Percentiles rank a stretch among this genome's conserved stretches.
Conservation (phyloP, 2,329 filamentous ascomycete species). For the Elsinoe fawcettii region DNA sequence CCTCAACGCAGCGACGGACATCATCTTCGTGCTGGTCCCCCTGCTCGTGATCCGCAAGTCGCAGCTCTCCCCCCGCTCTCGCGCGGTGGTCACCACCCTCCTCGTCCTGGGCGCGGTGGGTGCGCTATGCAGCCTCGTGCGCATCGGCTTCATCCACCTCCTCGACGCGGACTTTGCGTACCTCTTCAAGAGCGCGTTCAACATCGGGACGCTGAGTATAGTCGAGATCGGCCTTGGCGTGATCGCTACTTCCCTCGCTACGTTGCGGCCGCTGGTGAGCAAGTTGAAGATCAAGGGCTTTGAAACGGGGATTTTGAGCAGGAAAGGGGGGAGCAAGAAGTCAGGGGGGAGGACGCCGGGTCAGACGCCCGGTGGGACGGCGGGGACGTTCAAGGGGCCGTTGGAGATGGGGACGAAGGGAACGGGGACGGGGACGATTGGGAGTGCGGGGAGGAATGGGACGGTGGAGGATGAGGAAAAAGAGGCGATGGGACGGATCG, state of each 20-base stretch:
- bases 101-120: slow-evolving; percentile 32
- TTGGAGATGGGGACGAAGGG: no score
- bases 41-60: slow-evolving; percentile 34
- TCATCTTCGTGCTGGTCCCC: slow-evolving; percentile 34
- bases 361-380: not conserved
- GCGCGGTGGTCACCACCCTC: slow-evolving; percentile 34
- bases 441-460: not conserved
- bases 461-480: not conserved
- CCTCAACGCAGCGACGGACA: slow-evolving; percentile 34
- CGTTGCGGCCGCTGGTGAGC: slow-evolving; percentile 28
- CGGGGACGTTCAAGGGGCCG: not conserved
- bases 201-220: slow-evolving; percentile 25
- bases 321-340: not conserved
- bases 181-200: slow-evolving; percentile 23
- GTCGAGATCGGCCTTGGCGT: slow-evolving; percentile 30
- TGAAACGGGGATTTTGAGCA: not conserved
- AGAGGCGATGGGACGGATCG: not conserved
- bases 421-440: no score
- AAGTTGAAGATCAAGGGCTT: not conserved
- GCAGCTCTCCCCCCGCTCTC: slow-evolving; percentile 34
- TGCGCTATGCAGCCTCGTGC: slow-evolving; percentile 24
- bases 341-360: not conserved
- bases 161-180: slow-evolving; percentile 18
- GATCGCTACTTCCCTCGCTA: slow-evolving; percentile 27
- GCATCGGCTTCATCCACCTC: slow-evolving; percentile 23